phyloP scores from a whole-genome alignment of 2,329 filamentous ascomycete species.

The Colletotrichum godetiae region DNA sequence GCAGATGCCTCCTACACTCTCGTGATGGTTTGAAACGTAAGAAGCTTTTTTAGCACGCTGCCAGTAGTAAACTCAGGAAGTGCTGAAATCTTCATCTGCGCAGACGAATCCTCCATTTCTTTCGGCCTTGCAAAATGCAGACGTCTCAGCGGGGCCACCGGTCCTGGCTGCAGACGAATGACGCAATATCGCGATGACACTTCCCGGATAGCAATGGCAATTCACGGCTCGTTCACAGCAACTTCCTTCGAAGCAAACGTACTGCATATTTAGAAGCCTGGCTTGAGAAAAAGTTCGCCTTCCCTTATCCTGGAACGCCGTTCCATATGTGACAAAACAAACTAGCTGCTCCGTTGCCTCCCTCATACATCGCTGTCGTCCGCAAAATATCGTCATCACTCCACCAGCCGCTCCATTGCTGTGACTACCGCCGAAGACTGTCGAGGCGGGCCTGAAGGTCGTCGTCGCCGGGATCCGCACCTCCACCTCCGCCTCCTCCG shows the following conservation, averaged over 20 bases:
- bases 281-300: constrained; percentile 25
- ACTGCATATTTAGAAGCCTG: constrained; percentile 1
- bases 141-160: constrained; percentile 19
- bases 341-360: constrained; percentile 15
- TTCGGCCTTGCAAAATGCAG: background rate
- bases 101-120: background rate
- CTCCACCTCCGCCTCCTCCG: constrained; percentile 71
- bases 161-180: constrained; percentile 6
- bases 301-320: constrained; percentile 19
- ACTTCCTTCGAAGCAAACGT: background rate
- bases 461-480: constrained; percentile 78
- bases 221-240: background rate
- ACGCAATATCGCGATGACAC: constrained; percentile 25
- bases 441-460: constrained; percentile 94
- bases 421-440: constrained; percentile 73
- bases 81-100: background rate
- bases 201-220: constrained; percentile 1
- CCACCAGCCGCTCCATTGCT: background rate
- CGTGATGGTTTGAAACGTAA: background rate
- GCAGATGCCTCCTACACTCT: no score
- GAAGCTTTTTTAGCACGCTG: background rate
- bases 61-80: background rate
- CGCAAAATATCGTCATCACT: background rate
- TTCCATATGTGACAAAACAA: constrained; percentile 31
- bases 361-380: constrained; percentile 16